Conservation (phyloP, 2,329 filamentous ascomycete genomes). For the Colletotrichum acutatum region DNA sequence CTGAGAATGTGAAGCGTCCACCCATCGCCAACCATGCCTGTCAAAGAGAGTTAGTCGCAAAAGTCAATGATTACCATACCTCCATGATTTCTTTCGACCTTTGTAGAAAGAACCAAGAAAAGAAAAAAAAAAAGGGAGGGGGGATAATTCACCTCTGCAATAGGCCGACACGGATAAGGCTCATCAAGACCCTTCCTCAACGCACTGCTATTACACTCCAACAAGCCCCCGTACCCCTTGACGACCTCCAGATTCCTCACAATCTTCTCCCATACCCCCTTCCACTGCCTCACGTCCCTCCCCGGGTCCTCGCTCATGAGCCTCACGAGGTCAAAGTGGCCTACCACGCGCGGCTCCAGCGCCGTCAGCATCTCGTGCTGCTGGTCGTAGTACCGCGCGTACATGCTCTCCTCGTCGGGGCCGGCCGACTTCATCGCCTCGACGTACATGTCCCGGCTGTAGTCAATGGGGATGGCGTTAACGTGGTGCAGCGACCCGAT, state of each 20-base stretch:
- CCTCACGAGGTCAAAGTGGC: slow-evolving; percentile 93
- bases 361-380: slow-evolving; percentile 83
- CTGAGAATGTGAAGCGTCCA: slow-evolving; percentile 89
- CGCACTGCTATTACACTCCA: slow-evolving; percentile 91
- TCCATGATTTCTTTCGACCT: too few relatives aligned
- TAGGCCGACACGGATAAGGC: slow-evolving; percentile 84
- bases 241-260: slow-evolving; percentile 79
- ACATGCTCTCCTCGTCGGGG: slow-evolving; percentile 76
- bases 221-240: slow-evolving; percentile 78
- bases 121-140: background rate
- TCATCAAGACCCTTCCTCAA: slow-evolving; percentile 90
- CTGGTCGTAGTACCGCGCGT: slow-evolving; percentile 86
- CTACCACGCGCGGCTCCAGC: slow-evolving; percentile 81
- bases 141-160: slow-evolving; percentile 73
- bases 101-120: background rate
- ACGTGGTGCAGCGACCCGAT: slow-evolving; percentile 94
- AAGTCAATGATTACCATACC: background rate
- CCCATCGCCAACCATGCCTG: slow-evolving; percentile 78
- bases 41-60: slow-evolving; percentile 8
- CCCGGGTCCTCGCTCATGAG: slow-evolving; percentile 79
- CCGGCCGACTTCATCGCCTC: slow-evolving; percentile 64
- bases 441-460: slow-evolving; percentile 75
- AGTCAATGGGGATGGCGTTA: slow-evolving; percentile 89
- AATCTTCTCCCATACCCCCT: slow-evolving; percentile 78
- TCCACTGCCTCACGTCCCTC: slow-evolving; percentile 66